Evolutionary conservation across 192 early-diverging fungal species (phyloP), one percentile per base, ranked within the genome.

Genomic region (Podila epicladia): DNA sequence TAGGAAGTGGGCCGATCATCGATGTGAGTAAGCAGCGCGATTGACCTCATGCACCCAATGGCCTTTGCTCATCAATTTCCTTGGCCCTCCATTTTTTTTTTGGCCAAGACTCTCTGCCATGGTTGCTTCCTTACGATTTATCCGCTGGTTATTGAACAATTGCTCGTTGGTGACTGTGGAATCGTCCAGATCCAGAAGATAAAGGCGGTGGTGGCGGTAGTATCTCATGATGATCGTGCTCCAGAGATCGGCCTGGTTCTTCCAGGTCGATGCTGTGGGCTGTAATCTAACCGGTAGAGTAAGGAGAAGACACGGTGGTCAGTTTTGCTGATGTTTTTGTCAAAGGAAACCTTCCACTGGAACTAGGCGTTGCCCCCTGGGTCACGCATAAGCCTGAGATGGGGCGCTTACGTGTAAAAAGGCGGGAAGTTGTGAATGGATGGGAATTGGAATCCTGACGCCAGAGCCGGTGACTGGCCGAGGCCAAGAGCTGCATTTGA

Each of bases 351-450:
- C 13, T 45, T 17, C 41, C 48, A 28, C 26, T 68, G 24, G 24
- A 45, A 17, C 41, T 45, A 45, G 15, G 41, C 41, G 35, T 58
- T 58, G 48, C 15, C 11, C 51, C 20, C n/a, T 22, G 57, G 19
- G 57, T 31, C 49, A 31, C 26, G 33, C 53, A 11, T 24, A 35
- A 29, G 6, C 38, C 19, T 22, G 11, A 57, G 22, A 50, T 28
- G 48, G 28, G 49, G 26, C 32, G 64, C 91, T 84, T 91, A 95
- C 94, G 94, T 96, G 85, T 91, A 97, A 85, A 98, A 96, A 7
- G 96, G 96, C 15, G 95, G 95, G 77, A 98, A 98, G 84, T 86
- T 89, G 88, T 96, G 89, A 67, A 96, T 93, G 67, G 92, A 86
- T 26, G 96, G 95, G 79, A 95, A 95, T 59, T 85, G 72, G 83